A percentile compares a stretch with the other conserved stretches of the same genome.
Conservation (phyloP, 139 green algal species). For the Micromonas pusilla region DNA sequence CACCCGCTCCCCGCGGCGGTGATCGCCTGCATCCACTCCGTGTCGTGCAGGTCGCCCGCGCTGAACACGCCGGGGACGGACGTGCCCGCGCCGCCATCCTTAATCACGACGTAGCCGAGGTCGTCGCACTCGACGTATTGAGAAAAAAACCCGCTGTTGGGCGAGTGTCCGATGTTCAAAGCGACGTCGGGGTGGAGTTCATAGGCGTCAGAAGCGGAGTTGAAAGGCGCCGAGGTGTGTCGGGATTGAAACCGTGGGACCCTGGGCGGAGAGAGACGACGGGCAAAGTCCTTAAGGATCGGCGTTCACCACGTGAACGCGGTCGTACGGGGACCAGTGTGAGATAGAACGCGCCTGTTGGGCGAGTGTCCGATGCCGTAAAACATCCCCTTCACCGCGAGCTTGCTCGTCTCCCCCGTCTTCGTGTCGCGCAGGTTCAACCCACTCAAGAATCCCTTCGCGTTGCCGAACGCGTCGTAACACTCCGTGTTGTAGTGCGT, state of each 20-base stretch:
- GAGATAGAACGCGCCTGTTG: no score
- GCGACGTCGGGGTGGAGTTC: no score
- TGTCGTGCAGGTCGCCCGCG: constrained; percentile 89
- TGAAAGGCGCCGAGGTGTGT: no score
- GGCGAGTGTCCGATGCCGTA: constrained; percentile 96
- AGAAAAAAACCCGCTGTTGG: constrained; percentile 63
- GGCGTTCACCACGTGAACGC: no score
- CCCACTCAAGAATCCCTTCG: constrained; percentile 29
- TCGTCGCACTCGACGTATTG: constrained; percentile 76
- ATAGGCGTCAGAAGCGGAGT: no score
- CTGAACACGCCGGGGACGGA: constrained; percentile 80
- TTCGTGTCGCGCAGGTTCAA: constrained; percentile 26
- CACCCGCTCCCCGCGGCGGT: constrained; percentile 92
- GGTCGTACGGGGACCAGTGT: no score
- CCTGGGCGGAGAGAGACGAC: no score
- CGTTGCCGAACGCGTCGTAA: constrained; percentile 61
- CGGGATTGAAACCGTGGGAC: no score
- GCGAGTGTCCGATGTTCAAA: no score
- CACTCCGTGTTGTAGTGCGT: constrained; percentile 77
- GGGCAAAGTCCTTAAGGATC: no score
- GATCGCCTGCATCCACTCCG: constrained; percentile 85
- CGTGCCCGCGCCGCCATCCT: constrained; percentile 44
- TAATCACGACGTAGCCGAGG: constrained; percentile 80
- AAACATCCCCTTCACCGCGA: constrained; percentile 78
- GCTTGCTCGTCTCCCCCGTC: constrained; percentile 20